These are phyloP conservation scores for Endogone sp. DNA, from an alignment of 192 early-diverging fungal genomes.

Conservation along the genomic window DNA sequence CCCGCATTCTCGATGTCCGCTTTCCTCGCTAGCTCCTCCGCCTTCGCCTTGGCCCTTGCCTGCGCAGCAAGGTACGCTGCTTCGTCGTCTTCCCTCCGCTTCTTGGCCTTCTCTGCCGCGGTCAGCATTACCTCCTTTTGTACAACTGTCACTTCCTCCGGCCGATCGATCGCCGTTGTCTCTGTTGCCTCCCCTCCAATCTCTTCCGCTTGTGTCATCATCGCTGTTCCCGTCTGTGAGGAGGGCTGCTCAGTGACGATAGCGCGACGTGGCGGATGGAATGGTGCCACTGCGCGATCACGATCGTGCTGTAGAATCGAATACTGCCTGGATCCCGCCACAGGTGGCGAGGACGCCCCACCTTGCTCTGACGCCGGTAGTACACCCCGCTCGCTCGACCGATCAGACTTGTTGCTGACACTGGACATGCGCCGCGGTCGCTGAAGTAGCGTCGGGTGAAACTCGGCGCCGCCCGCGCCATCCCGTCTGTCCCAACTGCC, in stretches of 20 bases:
- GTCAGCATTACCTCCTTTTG: constrained; percentile 32
- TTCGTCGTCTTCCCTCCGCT: constrained; percentile 33
- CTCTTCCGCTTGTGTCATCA: too few relatives aligned
- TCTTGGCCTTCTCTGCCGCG: constrained; percentile 33
- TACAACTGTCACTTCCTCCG: constrained; percentile 20
- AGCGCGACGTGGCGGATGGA: neutral
- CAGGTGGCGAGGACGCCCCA: neutral
- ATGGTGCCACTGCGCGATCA: neutral
- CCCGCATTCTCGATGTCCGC: neutral
- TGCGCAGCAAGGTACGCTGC: constrained; percentile 24
- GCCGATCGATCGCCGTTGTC: constrained; percentile 4
- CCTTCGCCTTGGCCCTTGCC: constrained; percentile 31
- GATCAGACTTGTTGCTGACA: constrained; percentile 15
- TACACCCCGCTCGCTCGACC: neutral
- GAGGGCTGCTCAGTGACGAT: neutral
- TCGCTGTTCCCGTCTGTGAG: neutral
- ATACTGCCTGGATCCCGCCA: neutral
- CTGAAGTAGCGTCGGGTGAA: constrained; percentile 23
- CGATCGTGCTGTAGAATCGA: neutral
- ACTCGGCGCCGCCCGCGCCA: neutral
- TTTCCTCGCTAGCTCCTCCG: constrained; percentile 20
- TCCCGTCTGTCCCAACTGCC: neutral
- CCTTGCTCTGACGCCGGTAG: neutral
- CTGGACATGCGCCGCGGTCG: constrained; percentile 17
- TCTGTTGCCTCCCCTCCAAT: too few relatives aligned